Evolutionary conservation across 2,329 filamentous ascomycete genomes (phyloP).

Genomic region (Ascocoryne sarcoides): DNA sequence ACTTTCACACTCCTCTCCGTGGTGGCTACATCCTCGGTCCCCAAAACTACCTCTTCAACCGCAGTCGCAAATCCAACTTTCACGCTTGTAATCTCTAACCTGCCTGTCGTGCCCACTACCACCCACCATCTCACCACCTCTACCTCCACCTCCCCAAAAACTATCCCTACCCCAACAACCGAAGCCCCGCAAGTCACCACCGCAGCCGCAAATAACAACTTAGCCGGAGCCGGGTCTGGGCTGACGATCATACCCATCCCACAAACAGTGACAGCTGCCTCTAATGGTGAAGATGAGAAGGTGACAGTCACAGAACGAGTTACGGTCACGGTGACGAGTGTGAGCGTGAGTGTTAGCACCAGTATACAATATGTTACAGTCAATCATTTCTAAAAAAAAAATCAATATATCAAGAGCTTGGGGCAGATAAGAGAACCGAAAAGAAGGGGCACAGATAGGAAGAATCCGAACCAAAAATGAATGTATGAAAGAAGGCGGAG

Average conservation of each 20-base stretch:
- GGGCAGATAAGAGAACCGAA: no score
- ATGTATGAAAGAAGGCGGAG: no score
- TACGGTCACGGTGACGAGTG: constrained; percentile 8
- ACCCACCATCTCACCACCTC: neutral
- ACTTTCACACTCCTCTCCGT: neutral
- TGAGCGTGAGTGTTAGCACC: constrained; percentile 1
- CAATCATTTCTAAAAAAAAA: no score
- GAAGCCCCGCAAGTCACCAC: neutral
- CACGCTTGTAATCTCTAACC: no score
- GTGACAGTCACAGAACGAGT: constrained; percentile 10
- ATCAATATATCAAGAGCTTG: no score
- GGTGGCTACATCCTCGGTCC: no score
- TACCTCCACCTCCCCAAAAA: neutral
- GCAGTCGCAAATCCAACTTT: no score
- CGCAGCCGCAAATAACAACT: neutral
- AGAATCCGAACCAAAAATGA: no score
- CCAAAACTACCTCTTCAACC: neutral
- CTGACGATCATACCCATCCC: constrained; percentile 1
- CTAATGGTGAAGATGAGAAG: neutral
- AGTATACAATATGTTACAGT: neutral
- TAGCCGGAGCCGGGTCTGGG: neutral
- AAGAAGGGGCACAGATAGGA: no score
- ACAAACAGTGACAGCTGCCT: neutral
- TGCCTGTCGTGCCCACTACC: neutral
- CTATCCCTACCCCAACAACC: neutral